These are phyloP conservation scores for Naganishia vishniacii DNA, from an alignment of 768 basidiomycete genomes.

Conservation along the genomic window DNA sequence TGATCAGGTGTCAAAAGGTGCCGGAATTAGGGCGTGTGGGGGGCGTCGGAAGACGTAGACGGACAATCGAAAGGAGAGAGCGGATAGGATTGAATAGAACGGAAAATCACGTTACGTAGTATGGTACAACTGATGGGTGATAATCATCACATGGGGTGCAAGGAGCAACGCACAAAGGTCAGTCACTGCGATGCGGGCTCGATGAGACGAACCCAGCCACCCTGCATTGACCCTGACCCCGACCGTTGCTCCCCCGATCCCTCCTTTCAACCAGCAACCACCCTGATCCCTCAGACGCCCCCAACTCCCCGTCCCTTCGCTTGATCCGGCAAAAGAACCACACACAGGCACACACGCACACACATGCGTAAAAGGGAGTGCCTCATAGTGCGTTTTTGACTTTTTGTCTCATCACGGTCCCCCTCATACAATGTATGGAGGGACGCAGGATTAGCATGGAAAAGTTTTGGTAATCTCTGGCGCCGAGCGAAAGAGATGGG, in stretches of 20 bases:
- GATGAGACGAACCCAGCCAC: background rate
- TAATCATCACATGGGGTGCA: slow-evolving; percentile 1
- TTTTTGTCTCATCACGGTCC: slow-evolving; percentile 25
- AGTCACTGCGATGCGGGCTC: slow-evolving; percentile 20
- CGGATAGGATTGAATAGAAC: slow-evolving; percentile 1
- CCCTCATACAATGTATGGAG: slow-evolving; percentile 11
- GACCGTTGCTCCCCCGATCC: background rate
- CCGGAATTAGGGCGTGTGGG: too few species aligned
- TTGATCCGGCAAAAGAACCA: too few species aligned
- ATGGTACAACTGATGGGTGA: slow-evolving; percentile 17
- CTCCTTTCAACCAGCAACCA: background rate
- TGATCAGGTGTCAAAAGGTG: too few species aligned
- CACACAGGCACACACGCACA: too few species aligned
- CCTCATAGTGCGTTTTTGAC: slow-evolving; percentile 24
- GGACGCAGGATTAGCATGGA: slow-evolving; percentile 29
- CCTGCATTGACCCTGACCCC: background rate
- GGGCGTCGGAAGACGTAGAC: background rate
- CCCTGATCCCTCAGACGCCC: background rate
- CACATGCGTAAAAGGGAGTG: slow-evolving; percentile 12
- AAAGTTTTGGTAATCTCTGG: slow-evolving; percentile 27
- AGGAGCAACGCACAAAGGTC: slow-evolving; percentile 3
- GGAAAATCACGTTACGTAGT: slow-evolving; percentile 10
- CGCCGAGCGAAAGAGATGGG: background rate
- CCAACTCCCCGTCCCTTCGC: background rate
- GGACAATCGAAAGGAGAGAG: background rate